Conservation (phyloP, 768 basidiomycete genomes). For the Arthromyces matolae region DNA sequence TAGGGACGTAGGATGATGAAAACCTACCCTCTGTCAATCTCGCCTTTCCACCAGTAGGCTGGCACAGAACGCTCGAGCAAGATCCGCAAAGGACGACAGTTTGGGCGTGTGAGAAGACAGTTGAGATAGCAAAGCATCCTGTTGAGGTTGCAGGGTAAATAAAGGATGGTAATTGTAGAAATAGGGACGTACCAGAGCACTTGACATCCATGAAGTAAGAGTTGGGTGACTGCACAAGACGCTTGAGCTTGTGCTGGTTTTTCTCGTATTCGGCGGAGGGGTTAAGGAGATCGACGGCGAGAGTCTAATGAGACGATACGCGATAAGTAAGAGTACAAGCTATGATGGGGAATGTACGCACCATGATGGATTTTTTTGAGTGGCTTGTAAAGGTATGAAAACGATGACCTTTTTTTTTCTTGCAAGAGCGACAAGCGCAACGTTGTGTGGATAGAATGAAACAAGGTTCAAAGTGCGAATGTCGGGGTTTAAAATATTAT, state of each 20-base stretch:
- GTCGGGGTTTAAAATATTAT: constrained; percentile 28
- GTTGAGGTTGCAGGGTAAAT: constrained; percentile 13
- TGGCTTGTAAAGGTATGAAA: constrained; percentile 19
- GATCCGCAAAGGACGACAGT: constrained; percentile 93
- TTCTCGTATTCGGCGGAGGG: constrained; percentile 83
- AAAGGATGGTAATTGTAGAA: constrained; percentile 1
- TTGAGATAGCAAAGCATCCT: constrained; percentile 95
- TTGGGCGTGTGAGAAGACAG: constrained; percentile 99
- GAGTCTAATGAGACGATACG: constrained; percentile 53
- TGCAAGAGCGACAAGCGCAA: constrained; percentile 25
- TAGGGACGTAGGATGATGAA: constrained; percentile 1
- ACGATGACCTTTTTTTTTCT: constrained; percentile 29
- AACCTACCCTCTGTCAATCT: constrained; percentile 92
- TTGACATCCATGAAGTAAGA: constrained; percentile 99
- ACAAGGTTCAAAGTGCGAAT: constrained; percentile 36
- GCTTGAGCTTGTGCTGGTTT: constrained; percentile 97
- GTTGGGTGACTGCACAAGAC: constrained; percentile 96
- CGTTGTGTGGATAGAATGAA: constrained; percentile 37
- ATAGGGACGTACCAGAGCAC: constrained; percentile 75
- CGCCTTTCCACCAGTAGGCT: constrained; percentile 97
- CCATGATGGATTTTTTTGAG: constrained; percentile 34
- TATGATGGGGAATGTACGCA: constrained; percentile 2
- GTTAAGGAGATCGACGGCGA: constrained; percentile 97
- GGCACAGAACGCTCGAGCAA: constrained; percentile 93
- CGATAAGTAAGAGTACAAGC: constrained; percentile 3